Evolutionary conservation across 768 basidiomycete species (phyloP).

Genomic region (Infundibulicybe gibba): DNA sequence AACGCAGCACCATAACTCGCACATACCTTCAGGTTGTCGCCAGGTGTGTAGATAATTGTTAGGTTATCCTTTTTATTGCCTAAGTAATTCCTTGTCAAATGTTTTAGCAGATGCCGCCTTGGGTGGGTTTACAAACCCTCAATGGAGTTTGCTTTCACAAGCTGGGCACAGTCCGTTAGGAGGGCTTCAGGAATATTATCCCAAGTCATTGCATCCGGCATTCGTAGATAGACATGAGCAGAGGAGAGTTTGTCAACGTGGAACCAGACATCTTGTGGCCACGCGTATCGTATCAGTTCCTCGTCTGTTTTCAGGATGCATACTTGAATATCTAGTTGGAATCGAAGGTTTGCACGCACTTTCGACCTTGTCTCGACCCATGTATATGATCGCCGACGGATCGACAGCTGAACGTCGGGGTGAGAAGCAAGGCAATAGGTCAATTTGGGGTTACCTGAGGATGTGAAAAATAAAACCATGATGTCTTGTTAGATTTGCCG

Average conservation of each 20-base stretch:
- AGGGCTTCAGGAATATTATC: constrained; percentile 81
- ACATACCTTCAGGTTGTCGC: constrained; percentile 83
- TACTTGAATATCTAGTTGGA: not conserved
- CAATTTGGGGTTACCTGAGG: constrained; percentile 28
- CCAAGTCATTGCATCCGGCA: constrained; percentile 81
- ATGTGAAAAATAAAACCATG: constrained; percentile 68
- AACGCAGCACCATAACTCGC: not conserved
- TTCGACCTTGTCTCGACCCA: constrained; percentile 97
- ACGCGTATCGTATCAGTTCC: constrained; percentile 89
- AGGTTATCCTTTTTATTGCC: constrained; percentile 96
- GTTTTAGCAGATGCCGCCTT: not conserved
- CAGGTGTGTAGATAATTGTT: constrained; percentile 92
- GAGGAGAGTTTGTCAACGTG: constrained; percentile 98
- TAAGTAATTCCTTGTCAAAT: constrained; percentile 23
- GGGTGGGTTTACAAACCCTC: constrained; percentile 62
- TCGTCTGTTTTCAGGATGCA: constrained; percentile 59
- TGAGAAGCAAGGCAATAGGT: constrained; percentile 4
- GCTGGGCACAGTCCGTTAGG: constrained; percentile 83
- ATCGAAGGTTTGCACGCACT: constrained; percentile 44
- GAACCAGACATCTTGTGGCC: constrained; percentile 89
- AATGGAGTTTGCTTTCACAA: constrained; percentile 97
- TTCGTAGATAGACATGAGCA: constrained; percentile 94
- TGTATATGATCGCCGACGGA: constrained; percentile 77
- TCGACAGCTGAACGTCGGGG: constrained; percentile 37
- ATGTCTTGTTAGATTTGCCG: not conserved